Evolutionary conservation across 1,284 basidiomycete species (phyloP).

Genomic region (Heterobasidion annosum): DNA sequence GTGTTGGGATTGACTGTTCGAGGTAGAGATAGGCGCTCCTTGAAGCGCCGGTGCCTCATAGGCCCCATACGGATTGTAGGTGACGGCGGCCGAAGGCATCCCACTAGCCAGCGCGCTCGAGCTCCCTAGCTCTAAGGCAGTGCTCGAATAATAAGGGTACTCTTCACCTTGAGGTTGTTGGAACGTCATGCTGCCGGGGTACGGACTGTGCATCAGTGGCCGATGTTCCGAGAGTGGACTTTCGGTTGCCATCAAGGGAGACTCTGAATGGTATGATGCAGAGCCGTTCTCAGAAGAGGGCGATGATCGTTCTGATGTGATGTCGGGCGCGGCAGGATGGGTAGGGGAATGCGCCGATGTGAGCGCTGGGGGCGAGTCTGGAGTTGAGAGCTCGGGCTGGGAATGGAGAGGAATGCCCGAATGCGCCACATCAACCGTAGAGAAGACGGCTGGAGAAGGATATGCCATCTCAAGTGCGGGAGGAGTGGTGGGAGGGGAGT

Average conservation of each 20-base stretch:
- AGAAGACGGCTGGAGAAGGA: background rate
- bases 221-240: constrained; percentile 3
- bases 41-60: background rate
- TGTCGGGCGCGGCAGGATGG: background rate
- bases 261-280: background rate
- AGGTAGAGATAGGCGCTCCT: background rate
- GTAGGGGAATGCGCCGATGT: background rate
- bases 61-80: background rate
- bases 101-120: background rate
- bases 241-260: background rate
- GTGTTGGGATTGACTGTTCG: background rate
- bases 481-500: background rate
- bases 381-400: background rate
- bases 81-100: background rate
- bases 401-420: background rate
- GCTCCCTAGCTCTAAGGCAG: background rate
- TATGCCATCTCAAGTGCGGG: background rate
- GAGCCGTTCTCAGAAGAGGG: background rate
- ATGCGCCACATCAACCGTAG: background rate
- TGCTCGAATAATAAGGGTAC: background rate
- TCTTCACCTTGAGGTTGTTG: background rate
- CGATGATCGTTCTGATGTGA: background rate
- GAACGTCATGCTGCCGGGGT: background rate
- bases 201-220: background rate
- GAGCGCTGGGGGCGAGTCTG: background rate